These are phyloP conservation scores for Crucibulum parvulum DNA, from an alignment of 1,284 basidiomycete species.

Conservation along the genomic window DNA sequence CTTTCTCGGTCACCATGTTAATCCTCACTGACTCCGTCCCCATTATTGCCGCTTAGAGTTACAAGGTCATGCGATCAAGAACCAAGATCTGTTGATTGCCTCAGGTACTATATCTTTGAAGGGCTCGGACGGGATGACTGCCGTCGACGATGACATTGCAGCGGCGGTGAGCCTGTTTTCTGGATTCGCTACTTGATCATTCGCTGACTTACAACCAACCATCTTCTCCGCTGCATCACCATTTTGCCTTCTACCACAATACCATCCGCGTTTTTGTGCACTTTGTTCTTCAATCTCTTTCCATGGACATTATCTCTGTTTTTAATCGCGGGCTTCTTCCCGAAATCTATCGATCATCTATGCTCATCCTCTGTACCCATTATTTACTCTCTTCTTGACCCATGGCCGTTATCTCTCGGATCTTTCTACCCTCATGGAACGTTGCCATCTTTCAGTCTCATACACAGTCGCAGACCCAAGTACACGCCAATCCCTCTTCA, in stretches of 20 bases:
- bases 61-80: conserved; percentile 94
- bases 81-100: conserved; percentile 88
- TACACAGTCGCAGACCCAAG: conserved; percentile 46
- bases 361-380: too few species aligned
- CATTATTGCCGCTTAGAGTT: conserved; percentile 61
- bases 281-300: background rate
- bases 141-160: conserved; percentile 86
- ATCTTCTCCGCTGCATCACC: conserved; percentile 9
- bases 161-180: conserved; percentile 61
- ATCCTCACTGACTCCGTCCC: conserved; percentile 8
- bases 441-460: conserved; percentile 28
- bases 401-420: conserved; percentile 7
- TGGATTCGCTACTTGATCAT: conserved; percentile 4
- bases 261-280: background rate
- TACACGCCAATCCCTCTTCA: conserved; percentile 45
- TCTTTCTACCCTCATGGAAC: conserved; percentile 4
- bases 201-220: conserved; percentile 8
- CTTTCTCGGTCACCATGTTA: conserved; percentile 8
- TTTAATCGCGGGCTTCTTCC: background rate
- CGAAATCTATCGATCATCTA: conserved; percentile 5
- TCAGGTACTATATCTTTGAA: conserved; percentile 85
- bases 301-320: background rate
- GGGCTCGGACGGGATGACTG: conserved; percentile 81
- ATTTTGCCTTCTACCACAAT: background rate
- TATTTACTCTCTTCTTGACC: conserved; percentile 5